These are phyloP conservation scores for Magnusiomyces suaveolens DNA, from an alignment of 1,139 yeast species.

Conservation along the genomic window DNA sequence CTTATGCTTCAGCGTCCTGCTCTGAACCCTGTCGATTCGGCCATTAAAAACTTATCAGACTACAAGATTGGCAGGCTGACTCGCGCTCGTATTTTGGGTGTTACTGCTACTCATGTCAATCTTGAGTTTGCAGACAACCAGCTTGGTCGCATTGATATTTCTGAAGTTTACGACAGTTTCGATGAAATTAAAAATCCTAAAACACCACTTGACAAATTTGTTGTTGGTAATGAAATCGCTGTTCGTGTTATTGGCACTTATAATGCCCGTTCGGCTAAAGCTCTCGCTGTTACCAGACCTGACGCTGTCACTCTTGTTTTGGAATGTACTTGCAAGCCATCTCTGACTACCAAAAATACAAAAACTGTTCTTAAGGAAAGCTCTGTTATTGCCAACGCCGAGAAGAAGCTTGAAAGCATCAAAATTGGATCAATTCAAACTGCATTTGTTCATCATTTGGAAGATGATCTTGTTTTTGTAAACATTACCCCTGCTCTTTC, in stretches of 20 bases:
- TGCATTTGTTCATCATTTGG: conserved; percentile 43
- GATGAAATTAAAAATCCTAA: conserved; percentile 48
- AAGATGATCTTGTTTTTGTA: conserved; percentile 49
- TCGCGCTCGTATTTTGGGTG: conserved; percentile 49
- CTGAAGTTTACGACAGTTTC: conserved; percentile 53
- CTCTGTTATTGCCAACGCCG: conserved; percentile 23
- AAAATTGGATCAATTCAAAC: conserved; percentile 38
- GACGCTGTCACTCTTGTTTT: conserved; percentile 42
- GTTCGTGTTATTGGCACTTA: conserved; percentile 72
- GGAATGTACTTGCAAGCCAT: conserved; percentile 53
- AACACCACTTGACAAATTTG: conserved; percentile 51
- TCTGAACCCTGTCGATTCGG: conserved; percentile 52
- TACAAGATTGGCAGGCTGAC: conserved; percentile 52
- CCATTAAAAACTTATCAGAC: conserved; percentile 43
- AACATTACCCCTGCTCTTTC: conserved; percentile 58
- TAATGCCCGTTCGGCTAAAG: conserved; percentile 61
- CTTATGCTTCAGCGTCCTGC: conserved; percentile 21
- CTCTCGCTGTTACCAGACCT: conserved; percentile 58
- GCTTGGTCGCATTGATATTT: conserved; percentile 71
- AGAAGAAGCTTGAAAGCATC: conserved; percentile 35
- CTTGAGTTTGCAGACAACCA: conserved; percentile 69
- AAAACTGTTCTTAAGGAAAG: conserved; percentile 9
- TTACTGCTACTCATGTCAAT: conserved; percentile 67
- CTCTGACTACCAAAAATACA: conserved; percentile 29
- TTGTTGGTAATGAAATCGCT: conserved; percentile 47